Percentiles rank a stretch among this genome's conserved stretches.
phyloP scores from a whole-genome alignment of 257 asterid species.

The Eustoma russellianum region DNA sequence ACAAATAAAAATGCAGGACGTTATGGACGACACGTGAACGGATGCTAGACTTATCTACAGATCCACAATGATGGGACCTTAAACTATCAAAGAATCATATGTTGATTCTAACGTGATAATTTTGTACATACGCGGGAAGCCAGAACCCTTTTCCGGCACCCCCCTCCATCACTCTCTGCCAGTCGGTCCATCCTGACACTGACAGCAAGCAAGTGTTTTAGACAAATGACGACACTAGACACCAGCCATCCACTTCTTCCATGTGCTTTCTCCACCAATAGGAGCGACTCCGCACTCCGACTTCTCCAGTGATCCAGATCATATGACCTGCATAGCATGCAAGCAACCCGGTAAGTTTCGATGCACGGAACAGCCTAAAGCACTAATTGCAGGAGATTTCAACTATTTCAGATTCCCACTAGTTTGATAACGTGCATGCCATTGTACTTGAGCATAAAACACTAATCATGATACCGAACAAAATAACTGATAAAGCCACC shows the following conservation, averaged over 20 bases:
- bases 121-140: slow-evolving; percentile 33
- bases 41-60: slow-evolving; percentile 30
- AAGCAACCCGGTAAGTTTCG: neutral
- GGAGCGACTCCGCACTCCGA: slow-evolving; percentile 55
- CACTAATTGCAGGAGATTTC: too few species aligned
- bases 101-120: slow-evolving; percentile 57
- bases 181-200: slow-evolving; percentile 31
- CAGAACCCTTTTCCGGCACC: slow-evolving; percentile 55
- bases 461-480: too few species aligned
- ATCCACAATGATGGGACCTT: slow-evolving; percentile 53
- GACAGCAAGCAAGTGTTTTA: slow-evolving; percentile 38
- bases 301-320: slow-evolving; percentile 76
- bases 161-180: slow-evolving; percentile 35
- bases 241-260: slow-evolving; percentile 48
- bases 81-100: slow-evolving; percentile 62
- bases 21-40: slow-evolving; percentile 22
- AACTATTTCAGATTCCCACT: too few species aligned
- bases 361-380: neutral
- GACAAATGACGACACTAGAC: slow-evolving; percentile 32
- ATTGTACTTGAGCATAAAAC: too few species aligned
- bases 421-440: too few species aligned
- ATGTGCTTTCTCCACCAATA: slow-evolving; percentile 47
- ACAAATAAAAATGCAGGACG: slow-evolving; percentile 42
- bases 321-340: slow-evolving; percentile 61
- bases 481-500: too few species aligned